Percentiles rank a stretch among this genome's conserved stretches.
These are phyloP conservation scores for Erysiphe pisi DNA, from an alignment of 2,329 filamentous ascomycete species.

Conservation along the genomic window DNA sequence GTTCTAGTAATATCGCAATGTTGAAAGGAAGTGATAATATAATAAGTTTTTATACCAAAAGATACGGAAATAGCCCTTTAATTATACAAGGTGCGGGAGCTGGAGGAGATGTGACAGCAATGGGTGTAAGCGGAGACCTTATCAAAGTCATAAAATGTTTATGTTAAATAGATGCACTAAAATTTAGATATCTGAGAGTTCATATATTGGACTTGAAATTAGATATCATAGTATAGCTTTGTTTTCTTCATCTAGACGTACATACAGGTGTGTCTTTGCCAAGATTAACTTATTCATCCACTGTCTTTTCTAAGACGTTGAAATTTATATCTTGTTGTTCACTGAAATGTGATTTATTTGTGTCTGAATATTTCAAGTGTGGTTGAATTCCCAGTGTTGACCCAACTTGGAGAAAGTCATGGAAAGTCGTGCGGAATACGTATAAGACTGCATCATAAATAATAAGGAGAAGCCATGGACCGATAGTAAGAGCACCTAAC, in stretches of 20 bases:
- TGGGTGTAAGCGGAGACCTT: slow-evolving; percentile 91
- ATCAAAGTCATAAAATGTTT: slow-evolving; percentile 69
- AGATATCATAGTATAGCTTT: not conserved
- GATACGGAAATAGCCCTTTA: slow-evolving; percentile 81
- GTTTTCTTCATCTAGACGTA: not conserved
- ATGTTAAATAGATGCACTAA: slow-evolving; percentile 29
- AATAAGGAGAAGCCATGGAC: slow-evolving; percentile 52
- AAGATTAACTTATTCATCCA: slow-evolving; percentile 31
- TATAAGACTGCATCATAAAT: slow-evolving; percentile 55
- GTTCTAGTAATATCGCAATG: slow-evolving; percentile 79
- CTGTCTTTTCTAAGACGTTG: slow-evolving; percentile 45
- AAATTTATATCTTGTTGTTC: not conserved
- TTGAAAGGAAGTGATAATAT: slow-evolving; percentile 98
- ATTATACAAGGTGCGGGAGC: slow-evolving; percentile 93
- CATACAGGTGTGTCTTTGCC: not conserved
- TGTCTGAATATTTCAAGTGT: not conserved
- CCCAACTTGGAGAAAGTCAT: slow-evolving; percentile 50
- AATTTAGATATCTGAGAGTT: not conserved
- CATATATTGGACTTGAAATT: not conserved
- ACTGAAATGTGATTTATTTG: not conserved
- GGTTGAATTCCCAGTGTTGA: slow-evolving; percentile 49
- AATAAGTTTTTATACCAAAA: slow-evolving; percentile 95
- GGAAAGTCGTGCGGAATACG: slow-evolving; percentile 46
- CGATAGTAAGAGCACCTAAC: slow-evolving; percentile 49
- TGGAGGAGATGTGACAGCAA: slow-evolving; percentile 89